A percentile compares a stretch with the other conserved stretches of the same genome.
phyloP scores from a whole-genome alignment of 2,329 filamentous ascomycete species.

The Knufia petricola region DNA sequence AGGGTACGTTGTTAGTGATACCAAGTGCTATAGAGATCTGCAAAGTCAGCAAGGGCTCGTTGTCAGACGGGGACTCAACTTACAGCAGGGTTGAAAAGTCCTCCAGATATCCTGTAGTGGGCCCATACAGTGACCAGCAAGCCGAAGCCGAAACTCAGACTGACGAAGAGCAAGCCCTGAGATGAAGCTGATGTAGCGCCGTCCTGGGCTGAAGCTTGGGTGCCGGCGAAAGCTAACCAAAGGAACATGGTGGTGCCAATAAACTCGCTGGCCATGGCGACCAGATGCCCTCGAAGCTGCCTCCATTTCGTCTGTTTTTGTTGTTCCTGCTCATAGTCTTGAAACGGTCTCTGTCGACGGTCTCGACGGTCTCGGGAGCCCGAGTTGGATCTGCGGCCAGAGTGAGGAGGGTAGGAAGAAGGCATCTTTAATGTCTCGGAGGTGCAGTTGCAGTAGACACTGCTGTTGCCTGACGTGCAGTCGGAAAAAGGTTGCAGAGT shows the following conservation, averaged over 20 bases:
- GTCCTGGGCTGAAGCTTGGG: slow-evolving; percentile 34
- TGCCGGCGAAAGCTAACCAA: slow-evolving; percentile 40
- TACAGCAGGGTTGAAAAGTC: slow-evolving; percentile 43
- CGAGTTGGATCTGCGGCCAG: too few relatives aligned
- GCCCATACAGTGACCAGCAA: slow-evolving; percentile 38
- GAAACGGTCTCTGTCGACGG: too few relatives aligned
- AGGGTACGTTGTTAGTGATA: slow-evolving; percentile 46
- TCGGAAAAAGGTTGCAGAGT: too few relatives aligned
- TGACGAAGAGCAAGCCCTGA: slow-evolving; percentile 12
- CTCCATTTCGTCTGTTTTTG: not conserved
- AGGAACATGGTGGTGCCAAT: slow-evolving; percentile 44
- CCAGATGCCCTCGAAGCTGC: slow-evolving; percentile 24
- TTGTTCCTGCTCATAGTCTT: not conserved
- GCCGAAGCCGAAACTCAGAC: slow-evolving; percentile 36
- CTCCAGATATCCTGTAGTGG: slow-evolving; percentile 40
- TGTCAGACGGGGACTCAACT: slow-evolving; percentile 8
- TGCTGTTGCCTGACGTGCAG: too few relatives aligned
- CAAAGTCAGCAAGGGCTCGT: not conserved
- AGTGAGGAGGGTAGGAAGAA: too few relatives aligned
- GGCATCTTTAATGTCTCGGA: too few relatives aligned
- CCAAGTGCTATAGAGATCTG: slow-evolving; percentile 49
- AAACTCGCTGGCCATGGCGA: slow-evolving; percentile 42
- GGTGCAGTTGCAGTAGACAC: too few relatives aligned
- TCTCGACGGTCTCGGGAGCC: too few relatives aligned
- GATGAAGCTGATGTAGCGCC: slow-evolving; percentile 8